Conservation (phyloP, 2,329 filamentous ascomycete species). For the Exophiala dermatitidis region DNA sequence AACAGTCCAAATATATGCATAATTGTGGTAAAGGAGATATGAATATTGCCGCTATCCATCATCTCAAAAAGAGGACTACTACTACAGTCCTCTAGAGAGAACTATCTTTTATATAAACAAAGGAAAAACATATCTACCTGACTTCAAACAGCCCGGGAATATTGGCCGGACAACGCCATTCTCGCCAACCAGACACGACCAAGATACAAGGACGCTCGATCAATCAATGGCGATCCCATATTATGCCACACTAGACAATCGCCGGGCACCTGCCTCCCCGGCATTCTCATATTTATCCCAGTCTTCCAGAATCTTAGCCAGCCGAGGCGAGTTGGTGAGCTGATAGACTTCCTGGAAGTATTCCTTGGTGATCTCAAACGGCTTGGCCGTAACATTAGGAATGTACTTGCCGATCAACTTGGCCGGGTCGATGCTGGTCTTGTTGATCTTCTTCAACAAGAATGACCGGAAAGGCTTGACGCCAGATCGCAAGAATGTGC, state of each 20-base stretch:
- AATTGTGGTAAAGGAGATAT: background rate
- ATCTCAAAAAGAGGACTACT: conserved; percentile 6
- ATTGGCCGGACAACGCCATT: background rate
- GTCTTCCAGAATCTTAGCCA: conserved; percentile 62
- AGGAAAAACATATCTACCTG: conserved; percentile 17
- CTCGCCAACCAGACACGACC: too few relatives aligned
- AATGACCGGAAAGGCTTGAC: conserved; percentile 99
- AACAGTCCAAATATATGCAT: too few relatives aligned
- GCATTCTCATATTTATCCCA: conserved; percentile 63
- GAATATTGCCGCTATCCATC: conserved; percentile 19
- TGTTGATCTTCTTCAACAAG: conserved; percentile 99
- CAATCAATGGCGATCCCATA: background rate
- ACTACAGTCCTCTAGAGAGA: background rate
- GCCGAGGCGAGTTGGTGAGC: conserved; percentile 68
- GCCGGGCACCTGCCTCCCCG: conserved; percentile 18
- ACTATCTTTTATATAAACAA: conserved; percentile 7
- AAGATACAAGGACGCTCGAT: background rate
- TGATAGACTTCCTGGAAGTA: conserved; percentile 99
- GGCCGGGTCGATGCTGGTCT: conserved; percentile 93
- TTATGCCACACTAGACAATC: conserved; percentile 24
- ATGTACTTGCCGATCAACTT: conserved; percentile 99
- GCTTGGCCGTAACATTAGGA: conserved; percentile 92
- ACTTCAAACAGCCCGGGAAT: background rate
- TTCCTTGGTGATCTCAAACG: conserved; percentile 93
- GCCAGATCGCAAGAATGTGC: conserved; percentile 91